These are phyloP conservation scores for Neodidymelliopsis sp. DNA, from an alignment of 2,329 filamentous ascomycete species.

Conservation along the genomic window DNA sequence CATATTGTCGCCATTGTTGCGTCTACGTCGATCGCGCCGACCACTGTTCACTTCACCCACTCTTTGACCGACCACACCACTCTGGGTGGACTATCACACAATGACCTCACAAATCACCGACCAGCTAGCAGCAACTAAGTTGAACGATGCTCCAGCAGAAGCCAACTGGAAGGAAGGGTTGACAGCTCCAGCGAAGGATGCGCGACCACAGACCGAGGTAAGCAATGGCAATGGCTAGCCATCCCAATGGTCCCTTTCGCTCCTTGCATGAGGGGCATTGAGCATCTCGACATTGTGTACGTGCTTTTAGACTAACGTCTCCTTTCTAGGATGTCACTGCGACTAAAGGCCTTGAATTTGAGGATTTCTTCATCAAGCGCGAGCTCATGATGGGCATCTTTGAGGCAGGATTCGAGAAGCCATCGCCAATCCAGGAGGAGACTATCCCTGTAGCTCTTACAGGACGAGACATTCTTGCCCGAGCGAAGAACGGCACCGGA, in stretches of 20 bases:
- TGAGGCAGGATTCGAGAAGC: slow-evolving; percentile 98
- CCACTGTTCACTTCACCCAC: slow-evolving; percentile 16
- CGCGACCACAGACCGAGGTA: slow-evolving; percentile 82
- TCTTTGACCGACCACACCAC: slow-evolving; percentile 26
- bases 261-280: background rate
- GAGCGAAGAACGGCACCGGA: slow-evolving; percentile 98
- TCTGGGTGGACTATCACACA: slow-evolving; percentile 39
- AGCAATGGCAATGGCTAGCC: slow-evolving; percentile 23
- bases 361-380: slow-evolving; percentile 94
- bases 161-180: slow-evolving; percentile 79
- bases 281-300: background rate
- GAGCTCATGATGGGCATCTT: slow-evolving; percentile 99
- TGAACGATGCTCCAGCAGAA: slow-evolving; percentile 58
- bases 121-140: slow-evolving; percentile 63
- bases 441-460: slow-evolving; percentile 96
- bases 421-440: slow-evolving; percentile 99
- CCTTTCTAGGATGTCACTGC: slow-evolving; percentile 88
- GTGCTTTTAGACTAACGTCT: slow-evolving; percentile 16
- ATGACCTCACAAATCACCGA: slow-evolving; percentile 62
- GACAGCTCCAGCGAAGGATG: slow-evolving; percentile 76
- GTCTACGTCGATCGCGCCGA: slow-evolving; percentile 21
- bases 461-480: slow-evolving; percentile 91
- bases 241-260: no score
- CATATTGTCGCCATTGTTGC: slow-evolving; percentile 28
- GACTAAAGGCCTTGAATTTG: slow-evolving; percentile 96